Evolutionary conservation across 305 asterid species (phyloP).

Genomic region (Fraxinus latifolia): DNA sequence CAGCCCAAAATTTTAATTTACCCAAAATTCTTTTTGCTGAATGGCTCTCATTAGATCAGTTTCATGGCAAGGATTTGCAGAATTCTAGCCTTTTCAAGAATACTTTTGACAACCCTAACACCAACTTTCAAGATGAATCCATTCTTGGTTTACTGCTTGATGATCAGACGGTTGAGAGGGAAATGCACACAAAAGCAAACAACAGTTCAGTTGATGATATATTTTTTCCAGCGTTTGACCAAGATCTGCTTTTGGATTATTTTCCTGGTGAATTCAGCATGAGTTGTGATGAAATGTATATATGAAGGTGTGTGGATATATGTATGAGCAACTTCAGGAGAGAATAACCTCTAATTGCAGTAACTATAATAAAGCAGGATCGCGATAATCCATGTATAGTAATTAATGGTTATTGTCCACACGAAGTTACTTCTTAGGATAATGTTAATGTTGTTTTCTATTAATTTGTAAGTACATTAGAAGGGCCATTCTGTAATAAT

Average conservation of each 20-base stretch:
- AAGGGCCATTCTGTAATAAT: slow-evolving; percentile 24
- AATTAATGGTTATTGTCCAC: slow-evolving; percentile 10
- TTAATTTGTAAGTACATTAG: not conserved
- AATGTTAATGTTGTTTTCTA: not conserved
- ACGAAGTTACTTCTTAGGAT: slow-evolving; percentile 16
- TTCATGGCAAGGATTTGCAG: slow-evolving; percentile 29
- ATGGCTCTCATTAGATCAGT: slow-evolving; percentile 50
- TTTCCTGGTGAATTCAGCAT: slow-evolving; percentile 42
- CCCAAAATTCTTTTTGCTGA: slow-evolving; percentile 66
- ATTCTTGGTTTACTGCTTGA: slow-evolving; percentile 25
- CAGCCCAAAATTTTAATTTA: slow-evolving; percentile 29
- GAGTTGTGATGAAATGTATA: slow-evolving; percentile 31
- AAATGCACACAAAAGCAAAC: slow-evolving; percentile 23
- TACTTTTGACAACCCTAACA: slow-evolving; percentile 12
- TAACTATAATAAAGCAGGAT: not conserved
- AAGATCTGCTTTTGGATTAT: slow-evolving; percentile 40
- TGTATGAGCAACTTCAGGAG: slow-evolving; percentile 17
- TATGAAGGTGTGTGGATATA: slow-evolving; percentile 21
- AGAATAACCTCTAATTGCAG: slow-evolving; percentile 18
- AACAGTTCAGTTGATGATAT: slow-evolving; percentile 29
- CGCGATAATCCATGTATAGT: not conserved
- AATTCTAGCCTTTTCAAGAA: slow-evolving; percentile 22
- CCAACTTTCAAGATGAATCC: slow-evolving; percentile 34
- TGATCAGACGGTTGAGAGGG: slow-evolving; percentile 27
- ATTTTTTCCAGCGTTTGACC: slow-evolving; percentile 34